A percentile compares a stretch with the other conserved stretches of the same genome.
These are phyloP conservation scores for Marchantia polymorpha DNA, from an alignment of 225 moss, liverwort and hornwort genomes.

Conservation along the genomic window DNA sequence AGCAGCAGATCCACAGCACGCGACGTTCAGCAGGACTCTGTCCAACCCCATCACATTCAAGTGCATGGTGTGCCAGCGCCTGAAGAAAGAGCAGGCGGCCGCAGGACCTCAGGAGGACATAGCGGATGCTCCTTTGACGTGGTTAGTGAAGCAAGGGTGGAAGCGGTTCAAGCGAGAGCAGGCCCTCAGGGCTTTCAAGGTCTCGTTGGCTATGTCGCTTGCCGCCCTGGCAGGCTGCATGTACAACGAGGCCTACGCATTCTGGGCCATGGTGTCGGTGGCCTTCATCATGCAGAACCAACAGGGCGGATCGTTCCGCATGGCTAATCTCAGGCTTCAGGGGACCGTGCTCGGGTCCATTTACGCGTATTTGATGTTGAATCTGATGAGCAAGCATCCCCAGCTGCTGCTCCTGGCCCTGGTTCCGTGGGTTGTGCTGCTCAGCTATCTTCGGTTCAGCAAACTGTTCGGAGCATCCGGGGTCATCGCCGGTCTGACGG, in stretches of 20 bases:
- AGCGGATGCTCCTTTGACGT: no score
- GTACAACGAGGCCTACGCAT: slow-evolving; percentile 23
- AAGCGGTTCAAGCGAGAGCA: slow-evolving; percentile 7
- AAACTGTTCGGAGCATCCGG: slow-evolving; percentile 35
- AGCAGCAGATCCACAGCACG: neutral
- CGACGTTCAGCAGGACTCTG: neutral
- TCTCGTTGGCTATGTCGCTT: slow-evolving; percentile 35
- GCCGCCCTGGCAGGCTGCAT: slow-evolving; percentile 29
- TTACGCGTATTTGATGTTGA: slow-evolving; percentile 31
- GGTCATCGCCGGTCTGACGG: slow-evolving; percentile 36
- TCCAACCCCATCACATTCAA: neutral
- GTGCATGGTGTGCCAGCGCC: neutral
- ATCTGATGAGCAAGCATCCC: slow-evolving; percentile 6
- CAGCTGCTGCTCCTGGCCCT: slow-evolving; percentile 15
- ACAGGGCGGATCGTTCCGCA: slow-evolving; percentile 37
- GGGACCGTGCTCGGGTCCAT: slow-evolving; percentile 30
- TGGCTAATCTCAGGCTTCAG: slow-evolving; percentile 38
- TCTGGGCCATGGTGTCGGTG: slow-evolving; percentile 30
- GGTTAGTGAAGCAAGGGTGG: neutral
- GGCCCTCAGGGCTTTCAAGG: slow-evolving; percentile 23
- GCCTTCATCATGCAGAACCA: slow-evolving; percentile 37
- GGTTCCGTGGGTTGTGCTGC: slow-evolving; percentile 36
- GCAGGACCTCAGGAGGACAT: neutral
- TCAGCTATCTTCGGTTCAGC: slow-evolving; percentile 30
- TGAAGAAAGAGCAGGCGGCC: neutral